Conservation (phyloP, 2,329 filamentous ascomycete genomes). For the Sporothrix humicola region DNA sequence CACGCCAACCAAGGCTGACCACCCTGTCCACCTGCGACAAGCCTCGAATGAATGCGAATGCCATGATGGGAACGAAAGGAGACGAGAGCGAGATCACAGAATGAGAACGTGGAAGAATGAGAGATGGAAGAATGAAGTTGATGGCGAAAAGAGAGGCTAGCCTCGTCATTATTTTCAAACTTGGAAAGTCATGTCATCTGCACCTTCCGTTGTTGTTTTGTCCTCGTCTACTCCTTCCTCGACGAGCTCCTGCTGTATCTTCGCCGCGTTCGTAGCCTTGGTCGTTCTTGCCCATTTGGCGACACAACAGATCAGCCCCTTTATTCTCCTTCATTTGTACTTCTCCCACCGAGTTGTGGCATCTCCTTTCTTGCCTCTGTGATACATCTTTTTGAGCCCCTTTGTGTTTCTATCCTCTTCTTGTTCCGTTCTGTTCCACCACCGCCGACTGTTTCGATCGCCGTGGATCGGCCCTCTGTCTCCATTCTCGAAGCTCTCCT, state of each 20-base stretch:
- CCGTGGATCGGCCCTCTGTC: neutral
- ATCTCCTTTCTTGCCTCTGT: neutral
- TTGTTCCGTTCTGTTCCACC: neutral
- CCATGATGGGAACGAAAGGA: neutral
- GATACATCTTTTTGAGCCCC: neutral
- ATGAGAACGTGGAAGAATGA: neutral
- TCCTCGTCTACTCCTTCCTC: neutral
- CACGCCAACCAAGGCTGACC: conserved; percentile 24
- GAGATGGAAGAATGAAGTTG: neutral
- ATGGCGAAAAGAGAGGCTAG: neutral
- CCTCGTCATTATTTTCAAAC: neutral
- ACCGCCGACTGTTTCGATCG: conserved; percentile 5
- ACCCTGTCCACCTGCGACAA: neutral
- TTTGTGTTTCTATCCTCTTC: neutral
- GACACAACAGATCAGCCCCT: neutral
- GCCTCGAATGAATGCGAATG: neutral
- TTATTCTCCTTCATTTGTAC: neutral
- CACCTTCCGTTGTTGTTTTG: neutral
- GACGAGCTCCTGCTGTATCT: neutral
- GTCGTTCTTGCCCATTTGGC: neutral
- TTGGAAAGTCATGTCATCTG: neutral
- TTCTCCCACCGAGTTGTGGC: neutral
- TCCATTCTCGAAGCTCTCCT: neutral
- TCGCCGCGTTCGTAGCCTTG: neutral
- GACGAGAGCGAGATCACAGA: neutral